Conservation (phyloP, 257 asterid species). For the Penstemon barbatus region DNA sequence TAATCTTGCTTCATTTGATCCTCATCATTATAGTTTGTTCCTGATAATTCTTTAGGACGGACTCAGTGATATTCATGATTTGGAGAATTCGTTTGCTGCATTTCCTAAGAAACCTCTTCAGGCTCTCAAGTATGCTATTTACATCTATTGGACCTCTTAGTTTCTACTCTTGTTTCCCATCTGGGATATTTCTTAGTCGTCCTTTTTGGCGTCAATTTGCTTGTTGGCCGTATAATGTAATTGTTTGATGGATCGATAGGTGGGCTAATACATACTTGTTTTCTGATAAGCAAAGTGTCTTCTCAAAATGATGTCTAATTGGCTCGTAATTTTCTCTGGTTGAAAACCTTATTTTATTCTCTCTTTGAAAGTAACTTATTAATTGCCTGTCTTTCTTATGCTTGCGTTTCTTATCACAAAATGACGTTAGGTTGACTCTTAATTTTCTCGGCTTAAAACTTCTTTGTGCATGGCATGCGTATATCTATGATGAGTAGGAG, state of each 20-base stretch:
- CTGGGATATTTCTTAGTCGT: conserved; percentile 19
- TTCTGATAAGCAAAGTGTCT: conserved; percentile 14
- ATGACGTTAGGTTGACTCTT: too few relatives aligned
- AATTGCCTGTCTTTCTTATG: too few relatives aligned
- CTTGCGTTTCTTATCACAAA: too few relatives aligned
- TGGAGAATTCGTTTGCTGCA: conserved; percentile 79
- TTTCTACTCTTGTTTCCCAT: conserved; percentile 28
- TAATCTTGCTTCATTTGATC: conserved; percentile 16
- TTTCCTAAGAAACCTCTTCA: conserved; percentile 91
- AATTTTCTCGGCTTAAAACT: too few relatives aligned
- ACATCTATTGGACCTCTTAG: conserved; percentile 22
- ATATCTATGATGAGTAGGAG: too few relatives aligned
- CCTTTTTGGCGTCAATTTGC: conserved; percentile 5
- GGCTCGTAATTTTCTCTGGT: too few relatives aligned
- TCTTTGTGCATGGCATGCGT: too few relatives aligned
- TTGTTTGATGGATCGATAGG: conserved; percentile 17
- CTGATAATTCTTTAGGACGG: conserved; percentile 51
- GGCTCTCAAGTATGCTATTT: conserved; percentile 77
- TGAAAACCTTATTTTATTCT: neutral
- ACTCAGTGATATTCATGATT: conserved; percentile 55
- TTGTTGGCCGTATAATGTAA: conserved; percentile 21
- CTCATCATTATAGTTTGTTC: conserved; percentile 18
- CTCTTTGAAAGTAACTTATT: too few relatives aligned
- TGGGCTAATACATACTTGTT: neutral
- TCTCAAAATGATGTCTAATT: neutral